Evolutionary conservation across 306 rosid genomes (phyloP), one percentile per base, ranked within the genome.

Genomic region (Cucurbita ficifolia): DNA sequence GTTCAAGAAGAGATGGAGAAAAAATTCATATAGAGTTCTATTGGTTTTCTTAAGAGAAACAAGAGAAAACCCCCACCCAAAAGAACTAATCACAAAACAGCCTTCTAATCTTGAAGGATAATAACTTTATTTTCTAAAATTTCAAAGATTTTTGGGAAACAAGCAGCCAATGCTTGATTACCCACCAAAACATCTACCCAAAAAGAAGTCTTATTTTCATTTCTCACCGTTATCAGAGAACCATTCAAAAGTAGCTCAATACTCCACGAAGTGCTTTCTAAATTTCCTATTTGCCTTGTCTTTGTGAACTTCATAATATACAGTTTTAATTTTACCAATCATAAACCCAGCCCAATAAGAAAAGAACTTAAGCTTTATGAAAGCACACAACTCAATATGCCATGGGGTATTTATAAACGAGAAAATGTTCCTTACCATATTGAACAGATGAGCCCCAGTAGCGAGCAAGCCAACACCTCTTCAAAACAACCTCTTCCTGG

Each of bases 381-480:
- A 65, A 76, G 77, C 71, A 65, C 58, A 38, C 60, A 77, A 53
- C 53, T 8, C 52, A 73, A 59, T 68, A 55, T 72, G 75, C 51
- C 39, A 58, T 74, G 17, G 45, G 64, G 38, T 73, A 87, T 73
- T 76, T 82, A 64, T 81, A 76, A 59, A 46, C 38, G 8, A 73
- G 4, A 75, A 57, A 35, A 77, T 77, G 70, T 80, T 45, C 19
- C 69, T 78, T 89, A 95, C 99, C 99, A 79, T 89, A 86, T 77
- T 89, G 87, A 74, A 95, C 86, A 75, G 97, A 90, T 76, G 91
- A 86, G 76, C 90, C 90, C 99, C 99, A 95, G 78, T 91, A 89
- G 80, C 99, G 97, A 72, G 99, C 92, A 65, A 95, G 96, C 99
- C 99, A 91, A 80, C 99, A 95, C 82, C 99, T 83, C 91, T 91